A percentile compares a stretch with the other conserved stretches of the same genome.
These are phyloP conservation scores for Eutrema heterophyllum DNA, from an alignment of 345 rosid genomes.

Conservation along the genomic window DNA sequence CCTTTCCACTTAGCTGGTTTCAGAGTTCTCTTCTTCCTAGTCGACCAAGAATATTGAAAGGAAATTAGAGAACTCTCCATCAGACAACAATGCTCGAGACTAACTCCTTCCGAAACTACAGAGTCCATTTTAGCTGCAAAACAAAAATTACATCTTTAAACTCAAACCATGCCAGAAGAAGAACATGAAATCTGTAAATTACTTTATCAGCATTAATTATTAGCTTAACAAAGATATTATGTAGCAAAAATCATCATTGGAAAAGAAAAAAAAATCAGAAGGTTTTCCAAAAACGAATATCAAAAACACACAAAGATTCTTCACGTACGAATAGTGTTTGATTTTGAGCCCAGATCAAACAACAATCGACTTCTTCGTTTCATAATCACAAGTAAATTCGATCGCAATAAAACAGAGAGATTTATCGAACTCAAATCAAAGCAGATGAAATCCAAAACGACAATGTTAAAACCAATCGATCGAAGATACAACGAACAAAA, in stretches of 20 bases:
- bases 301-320: background rate
- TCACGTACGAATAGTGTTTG: background rate
- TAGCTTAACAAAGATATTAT: background rate
- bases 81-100: background rate
- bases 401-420: background rate
- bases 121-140: background rate
- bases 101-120: background rate
- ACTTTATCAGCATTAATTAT: background rate
- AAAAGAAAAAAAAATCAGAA: background rate
- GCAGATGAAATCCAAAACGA: background rate
- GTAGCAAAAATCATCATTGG: too few species aligned
- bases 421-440: background rate
- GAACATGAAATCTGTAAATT: background rate
- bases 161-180: background rate
- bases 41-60: background rate
- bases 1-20: background rate
- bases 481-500: background rate
- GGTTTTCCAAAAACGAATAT: too few species aligned
- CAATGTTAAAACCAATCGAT: background rate
- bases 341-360: background rate
- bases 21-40: constrained; percentile 20
- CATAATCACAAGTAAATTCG: background rate
- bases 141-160: background rate
- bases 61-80: background rate
- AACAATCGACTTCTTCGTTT: background rate